Conservation (phyloP, 2,329 filamentous ascomycete genomes). For the Epicoccum sorghinum region DNA sequence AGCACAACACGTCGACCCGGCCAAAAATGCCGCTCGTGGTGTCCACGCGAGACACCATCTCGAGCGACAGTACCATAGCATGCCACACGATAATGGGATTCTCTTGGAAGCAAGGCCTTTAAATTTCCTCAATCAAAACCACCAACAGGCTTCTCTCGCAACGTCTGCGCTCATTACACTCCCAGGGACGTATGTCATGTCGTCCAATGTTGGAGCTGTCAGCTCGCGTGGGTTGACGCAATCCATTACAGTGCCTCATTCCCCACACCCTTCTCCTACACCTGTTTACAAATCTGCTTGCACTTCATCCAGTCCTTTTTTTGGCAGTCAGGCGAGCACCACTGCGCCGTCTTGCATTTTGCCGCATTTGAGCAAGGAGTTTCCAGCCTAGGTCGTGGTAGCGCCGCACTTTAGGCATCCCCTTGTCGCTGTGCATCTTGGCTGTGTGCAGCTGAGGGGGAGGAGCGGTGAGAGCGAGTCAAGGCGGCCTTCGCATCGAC, state of each 20-base stretch:
- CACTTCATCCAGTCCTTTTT: constrained; percentile 62
- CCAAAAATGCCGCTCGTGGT: no score
- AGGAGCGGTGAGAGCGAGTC: background rate
- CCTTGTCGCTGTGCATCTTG: background rate
- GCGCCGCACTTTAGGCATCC: constrained; percentile 21
- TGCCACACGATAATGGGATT: no score
- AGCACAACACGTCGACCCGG: no score
- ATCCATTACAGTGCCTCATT: background rate
- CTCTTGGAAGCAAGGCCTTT: no score
- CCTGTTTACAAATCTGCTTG: constrained; percentile 34
- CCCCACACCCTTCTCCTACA: background rate
- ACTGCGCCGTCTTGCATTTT: constrained; percentile 54
- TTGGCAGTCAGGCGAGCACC: constrained; percentile 62
- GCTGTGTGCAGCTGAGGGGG: background rate
- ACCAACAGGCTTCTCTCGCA: no score
- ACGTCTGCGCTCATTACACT: no score
- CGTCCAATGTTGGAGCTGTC: no score
- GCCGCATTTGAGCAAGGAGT: constrained; percentile 53
- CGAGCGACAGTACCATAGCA: no score
- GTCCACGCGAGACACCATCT: no score
- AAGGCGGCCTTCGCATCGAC: background rate
- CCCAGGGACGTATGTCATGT: no score
- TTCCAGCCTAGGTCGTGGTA: constrained; percentile 17
- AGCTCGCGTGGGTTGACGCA: no score
- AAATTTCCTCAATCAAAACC: no score